Base-by-base conservation (phyloP, 805 yeast species). In the Starmerella bombi region DNA sequence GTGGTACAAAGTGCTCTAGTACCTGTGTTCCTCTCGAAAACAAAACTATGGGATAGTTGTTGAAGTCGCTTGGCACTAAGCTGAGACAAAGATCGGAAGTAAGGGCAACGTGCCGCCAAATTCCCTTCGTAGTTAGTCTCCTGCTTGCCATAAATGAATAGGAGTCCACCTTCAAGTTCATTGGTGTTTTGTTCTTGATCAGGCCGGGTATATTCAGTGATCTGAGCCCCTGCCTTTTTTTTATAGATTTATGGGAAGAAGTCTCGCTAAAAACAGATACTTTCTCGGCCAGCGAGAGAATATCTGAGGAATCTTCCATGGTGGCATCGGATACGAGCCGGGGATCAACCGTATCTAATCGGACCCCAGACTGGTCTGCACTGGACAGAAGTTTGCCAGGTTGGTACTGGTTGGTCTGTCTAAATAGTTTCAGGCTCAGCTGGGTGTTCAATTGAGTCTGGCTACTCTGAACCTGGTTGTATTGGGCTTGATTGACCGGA, bases 31-130 rank as follows among this genome's bases (percentile, higher is more conserved):
- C 42, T 21, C 40, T 44, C 12, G 36, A 31, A 7, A 48, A 33
- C 7, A 20, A n/a, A 2, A 46, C 28, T 2, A 32, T 18, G 8
- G 50, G 45, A 30, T 36, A 15, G 12, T 22, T 27, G 19, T 30
- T 18, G 19, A 33, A 23, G 19, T 37, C 37, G 3, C 17, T 16
- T 3, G 49, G 42, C 4, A 48, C 25, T 1, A 48, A 25, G 21
- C 42, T 41, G 21, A 48, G 29, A 17, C 29, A 29, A 6, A 48
- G 27, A 14, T 36, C 44, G 4, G 51, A 48, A 3, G 15, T 32
- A 8, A 48, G 37, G 7, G 45, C 50, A 1, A 42, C 25, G 32
- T 45, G 50, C 10, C 19, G 27, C 51, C 51, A 48, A 19, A 9
- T 22, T 2, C 20, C 16, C 32, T 28, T 28, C 6, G n/a, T 19